A percentile compares a stretch with the other conserved stretches of the same genome.
Conservation (phyloP, 345 rosid genomes). For the Mangifera indica region DNA sequence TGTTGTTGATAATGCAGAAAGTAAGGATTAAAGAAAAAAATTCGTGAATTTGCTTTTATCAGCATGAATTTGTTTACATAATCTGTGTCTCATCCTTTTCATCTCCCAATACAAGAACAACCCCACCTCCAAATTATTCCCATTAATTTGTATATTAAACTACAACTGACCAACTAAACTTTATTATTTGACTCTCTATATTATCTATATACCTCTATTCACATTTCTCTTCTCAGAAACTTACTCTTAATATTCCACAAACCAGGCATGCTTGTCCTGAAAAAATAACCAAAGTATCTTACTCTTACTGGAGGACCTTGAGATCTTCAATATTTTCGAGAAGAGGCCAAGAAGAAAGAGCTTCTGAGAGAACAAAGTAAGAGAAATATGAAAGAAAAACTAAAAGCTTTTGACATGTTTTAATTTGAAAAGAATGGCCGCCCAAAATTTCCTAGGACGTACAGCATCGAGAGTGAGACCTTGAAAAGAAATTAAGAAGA, state of each 20-base stretch:
- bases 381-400: background rate
- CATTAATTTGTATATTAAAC: conserved; percentile 23
- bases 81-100: background rate
- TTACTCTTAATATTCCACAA: conserved; percentile 19
- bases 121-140: conserved; percentile 25
- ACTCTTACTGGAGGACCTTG: conserved; percentile 13
- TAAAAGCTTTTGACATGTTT: background rate
- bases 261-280: conserved; percentile 8
- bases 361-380: background rate
- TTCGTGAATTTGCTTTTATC: conserved; percentile 9
- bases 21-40: background rate
- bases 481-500: background rate
- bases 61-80: background rate
- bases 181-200: conserved; percentile 9
- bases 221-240: conserved; percentile 35
- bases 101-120: conserved; percentile 13
- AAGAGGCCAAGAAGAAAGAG: background rate
- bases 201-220: conserved; percentile 27
- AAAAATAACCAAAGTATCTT: conserved; percentile 5
- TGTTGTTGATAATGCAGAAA: too few species aligned
- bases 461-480: background rate
- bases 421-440: background rate
- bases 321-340: background rate
- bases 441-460: conserved; percentile 27
- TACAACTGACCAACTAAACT: conserved; percentile 17